These are phyloP conservation scores for Cadophora gregata DNA, from an alignment of 2,329 filamentous ascomycete species.

Conservation along the genomic window DNA sequence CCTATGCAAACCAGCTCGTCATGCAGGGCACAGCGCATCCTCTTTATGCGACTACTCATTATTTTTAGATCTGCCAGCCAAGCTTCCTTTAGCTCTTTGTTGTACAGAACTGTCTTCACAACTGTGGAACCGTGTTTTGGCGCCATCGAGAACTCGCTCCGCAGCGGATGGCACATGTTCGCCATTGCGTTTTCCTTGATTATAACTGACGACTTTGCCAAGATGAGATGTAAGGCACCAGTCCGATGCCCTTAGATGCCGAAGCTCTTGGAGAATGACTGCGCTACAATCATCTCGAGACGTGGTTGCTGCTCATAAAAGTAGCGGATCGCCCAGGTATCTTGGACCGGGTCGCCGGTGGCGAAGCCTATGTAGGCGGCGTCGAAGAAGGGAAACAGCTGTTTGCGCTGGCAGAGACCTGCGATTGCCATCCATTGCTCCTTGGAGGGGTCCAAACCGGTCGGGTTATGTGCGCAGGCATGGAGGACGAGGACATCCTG, in stretches of 20 bases:
- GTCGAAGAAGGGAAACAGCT: too few species aligned
- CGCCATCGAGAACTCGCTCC: conserved; percentile 37
- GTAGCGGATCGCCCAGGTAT: too few species aligned
- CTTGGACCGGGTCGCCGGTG: too few species aligned
- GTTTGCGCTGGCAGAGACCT: conserved; percentile 29
- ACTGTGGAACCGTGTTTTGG: neutral
- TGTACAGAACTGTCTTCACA: conserved; percentile 13
- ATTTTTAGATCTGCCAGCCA: conserved; percentile 47
- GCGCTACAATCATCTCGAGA: too few species aligned
- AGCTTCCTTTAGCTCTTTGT: conserved; percentile 39
- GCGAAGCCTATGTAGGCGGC: too few species aligned
- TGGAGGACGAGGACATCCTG: conserved; percentile 47
- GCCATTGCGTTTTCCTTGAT: conserved; percentile 29
- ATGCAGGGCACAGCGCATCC: conserved; percentile 42
- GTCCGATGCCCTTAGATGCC: too few species aligned
- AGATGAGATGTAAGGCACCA: too few species aligned
- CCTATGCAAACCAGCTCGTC: neutral
- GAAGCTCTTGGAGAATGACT: too few species aligned
- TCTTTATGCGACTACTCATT: conserved; percentile 47
- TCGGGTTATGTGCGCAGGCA: conserved; percentile 53
- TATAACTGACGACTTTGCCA: too few species aligned
- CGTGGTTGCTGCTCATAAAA: too few species aligned
- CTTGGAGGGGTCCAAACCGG: conserved; percentile 48
- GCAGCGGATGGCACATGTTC: conserved; percentile 39
- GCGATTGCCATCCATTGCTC: conserved; percentile 45